These are phyloP conservation scores for Lentinus tigrinus DNA, from an alignment of 768 basidiomycete species.

Conservation along the genomic window DNA sequence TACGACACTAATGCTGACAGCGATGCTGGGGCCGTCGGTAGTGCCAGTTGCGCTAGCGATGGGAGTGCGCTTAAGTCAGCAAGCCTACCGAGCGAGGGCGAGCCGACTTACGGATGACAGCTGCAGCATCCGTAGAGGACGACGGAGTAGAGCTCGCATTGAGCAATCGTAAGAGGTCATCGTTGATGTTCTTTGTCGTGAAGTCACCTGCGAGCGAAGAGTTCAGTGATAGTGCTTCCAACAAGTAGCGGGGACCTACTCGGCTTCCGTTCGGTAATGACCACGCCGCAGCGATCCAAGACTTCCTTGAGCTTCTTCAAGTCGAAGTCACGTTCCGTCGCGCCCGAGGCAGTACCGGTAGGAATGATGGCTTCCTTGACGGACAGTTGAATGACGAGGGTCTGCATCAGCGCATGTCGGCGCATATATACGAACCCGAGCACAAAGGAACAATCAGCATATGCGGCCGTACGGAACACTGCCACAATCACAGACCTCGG, in stretches of 20 bases:
- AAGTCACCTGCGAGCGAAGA: slow-evolving; percentile 67
- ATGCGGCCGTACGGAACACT: background rate
- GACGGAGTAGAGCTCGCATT: slow-evolving; percentile 40
- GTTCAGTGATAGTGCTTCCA: background rate
- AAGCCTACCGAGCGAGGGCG: background rate
- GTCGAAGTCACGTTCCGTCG: slow-evolving; percentile 82
- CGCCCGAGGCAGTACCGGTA: slow-evolving; percentile 68
- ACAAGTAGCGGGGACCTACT: slow-evolving; percentile 45
- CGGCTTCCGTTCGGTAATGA: slow-evolving; percentile 86
- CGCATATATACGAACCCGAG: background rate
- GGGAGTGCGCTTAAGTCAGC: background rate
- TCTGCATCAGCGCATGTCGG: no score
- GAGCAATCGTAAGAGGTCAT: slow-evolving; percentile 75
- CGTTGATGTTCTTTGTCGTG: slow-evolving; percentile 70
- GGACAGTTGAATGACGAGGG: slow-evolving; percentile 91
- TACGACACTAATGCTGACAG: slow-evolving; percentile 81
- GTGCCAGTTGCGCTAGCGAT: slow-evolving; percentile 67
- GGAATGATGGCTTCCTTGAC: slow-evolving; percentile 94
- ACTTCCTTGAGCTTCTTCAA: slow-evolving; percentile 83
- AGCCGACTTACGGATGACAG: slow-evolving; percentile 49
- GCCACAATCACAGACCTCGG: slow-evolving; percentile 58
- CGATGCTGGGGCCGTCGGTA: slow-evolving; percentile 78
- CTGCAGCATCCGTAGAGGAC: slow-evolving; percentile 48
- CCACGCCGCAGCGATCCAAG: slow-evolving; percentile 86
- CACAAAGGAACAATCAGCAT: background rate